Evolutionary conservation across 805 yeast species (phyloP).

Genomic region (Saccharomycopsis sp.): DNA sequence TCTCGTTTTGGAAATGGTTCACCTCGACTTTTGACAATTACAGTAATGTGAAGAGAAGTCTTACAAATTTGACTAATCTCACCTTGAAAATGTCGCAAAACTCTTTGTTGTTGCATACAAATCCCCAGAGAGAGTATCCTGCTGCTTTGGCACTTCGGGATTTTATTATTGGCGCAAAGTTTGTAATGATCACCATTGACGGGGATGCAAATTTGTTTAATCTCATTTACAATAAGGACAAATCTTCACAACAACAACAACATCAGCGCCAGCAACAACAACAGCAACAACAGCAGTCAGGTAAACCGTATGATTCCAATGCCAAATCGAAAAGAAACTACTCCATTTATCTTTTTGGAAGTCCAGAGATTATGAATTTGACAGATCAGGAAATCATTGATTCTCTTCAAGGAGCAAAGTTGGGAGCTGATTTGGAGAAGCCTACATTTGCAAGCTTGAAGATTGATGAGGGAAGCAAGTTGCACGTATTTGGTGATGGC

Average conservation of each 20-base stretch:
- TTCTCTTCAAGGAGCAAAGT: conserved; percentile 37
- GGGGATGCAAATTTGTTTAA: conserved; percentile 47
- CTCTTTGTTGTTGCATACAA: conserved; percentile 51
- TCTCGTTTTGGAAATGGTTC: conserved; percentile 49
- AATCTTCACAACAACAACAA: conserved; percentile 43
- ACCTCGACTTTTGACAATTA: conserved; percentile 58
- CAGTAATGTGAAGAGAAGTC: conserved; percentile 71
- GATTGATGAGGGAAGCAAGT: conserved; percentile 1
- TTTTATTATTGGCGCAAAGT: conserved; percentile 29
- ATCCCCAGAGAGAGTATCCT: conserved; percentile 21
- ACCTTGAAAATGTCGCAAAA: conserved; percentile 67
- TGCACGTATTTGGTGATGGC: not conserved
- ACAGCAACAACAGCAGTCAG: not conserved
- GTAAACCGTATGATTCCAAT: not conserved
- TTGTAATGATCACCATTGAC: conserved; percentile 47
- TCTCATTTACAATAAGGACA: conserved; percentile 66
- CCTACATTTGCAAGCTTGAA: conserved; percentile 20
- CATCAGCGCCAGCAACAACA: conserved; percentile 40
- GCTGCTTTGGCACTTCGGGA: conserved; percentile 7
- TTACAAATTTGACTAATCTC: conserved; percentile 65
- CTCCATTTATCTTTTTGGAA: conserved; percentile 61
- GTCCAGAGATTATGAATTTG: conserved; percentile 35
- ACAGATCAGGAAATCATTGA: conserved; percentile 35
- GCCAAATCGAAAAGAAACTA: not conserved
- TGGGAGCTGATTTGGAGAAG: conserved; percentile 41